Percentiles rank a stretch among this genome's conserved stretches.
Evolutionary conservation across 352 stramenopile species (phyloP).

Genomic region (Pythium rhizo-oryzae): DNA sequence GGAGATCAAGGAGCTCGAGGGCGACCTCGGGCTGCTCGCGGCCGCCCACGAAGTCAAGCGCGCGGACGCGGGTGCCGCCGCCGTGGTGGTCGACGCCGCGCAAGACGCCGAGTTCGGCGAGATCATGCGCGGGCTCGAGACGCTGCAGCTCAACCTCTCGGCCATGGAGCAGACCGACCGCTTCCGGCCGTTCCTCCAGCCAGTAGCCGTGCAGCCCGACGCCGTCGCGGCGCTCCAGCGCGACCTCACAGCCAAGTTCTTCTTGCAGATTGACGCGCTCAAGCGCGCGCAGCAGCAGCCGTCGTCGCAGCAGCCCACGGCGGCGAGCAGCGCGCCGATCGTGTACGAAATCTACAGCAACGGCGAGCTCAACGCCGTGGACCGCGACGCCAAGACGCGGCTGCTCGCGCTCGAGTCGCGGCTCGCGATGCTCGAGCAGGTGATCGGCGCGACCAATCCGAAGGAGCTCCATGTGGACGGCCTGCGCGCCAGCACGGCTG

Average conservation of each 20-base stretch:
- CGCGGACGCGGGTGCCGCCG: constrained; percentile 26
- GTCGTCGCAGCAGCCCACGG: constrained; percentile 16
- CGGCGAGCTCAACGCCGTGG: constrained; percentile 67
- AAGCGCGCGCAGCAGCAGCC: constrained; percentile 41
- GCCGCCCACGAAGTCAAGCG: constrained; percentile 45
- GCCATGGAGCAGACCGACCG: constrained; percentile 55
- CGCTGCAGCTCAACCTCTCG: constrained; percentile 63
- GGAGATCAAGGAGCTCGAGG: constrained; percentile 73
- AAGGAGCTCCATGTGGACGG: constrained; percentile 56
- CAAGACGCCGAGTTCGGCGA: constrained; percentile 70
- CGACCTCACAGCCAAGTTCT: constrained; percentile 72
- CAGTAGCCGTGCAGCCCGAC: constrained; percentile 35
- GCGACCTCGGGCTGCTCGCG: constrained; percentile 60
- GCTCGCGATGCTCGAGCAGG: constrained; percentile 60
- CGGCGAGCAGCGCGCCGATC: constrained; percentile 38
- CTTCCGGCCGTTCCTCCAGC: constrained; percentile 61
- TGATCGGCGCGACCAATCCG: constrained; percentile 55
- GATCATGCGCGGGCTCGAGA: constrained; percentile 62
- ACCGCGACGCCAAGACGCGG: constrained; percentile 65
- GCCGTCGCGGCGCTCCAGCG: constrained; percentile 59
- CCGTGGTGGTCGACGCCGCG: constrained; percentile 58
- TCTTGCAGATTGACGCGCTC: constrained; percentile 63
- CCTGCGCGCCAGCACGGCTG: constrained; percentile 26
- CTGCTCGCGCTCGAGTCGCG: constrained; percentile 59
- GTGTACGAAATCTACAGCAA: constrained; percentile 86